Evolutionary conservation across 352 stramenopile genomes (phyloP), one percentile per base, ranked within the genome.

Genomic region (Pythium phragmiticola): DNA sequence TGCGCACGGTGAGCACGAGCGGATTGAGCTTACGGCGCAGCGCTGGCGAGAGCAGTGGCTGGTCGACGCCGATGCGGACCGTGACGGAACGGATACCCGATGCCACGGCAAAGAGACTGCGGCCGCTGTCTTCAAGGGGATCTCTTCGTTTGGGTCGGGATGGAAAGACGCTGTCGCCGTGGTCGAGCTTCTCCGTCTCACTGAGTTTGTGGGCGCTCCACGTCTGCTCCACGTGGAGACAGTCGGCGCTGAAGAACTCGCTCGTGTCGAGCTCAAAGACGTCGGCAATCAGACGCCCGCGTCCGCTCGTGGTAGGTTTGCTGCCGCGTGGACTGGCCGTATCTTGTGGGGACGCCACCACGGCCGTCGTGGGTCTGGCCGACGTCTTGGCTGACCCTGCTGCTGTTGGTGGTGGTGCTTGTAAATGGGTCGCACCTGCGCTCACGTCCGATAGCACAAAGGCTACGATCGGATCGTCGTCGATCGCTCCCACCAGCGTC

Each of bases 231-330:
- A 88, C 39, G 8, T 68, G 57, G 6, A 84, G 64, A 2, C 64
- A 45, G n/a, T 50, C 45, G 1, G 72, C 68, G 1, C 65, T 57
- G 3, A 92, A 54, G 6, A 92, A 51, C 56, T 73, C 78, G 54
- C 81, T 90, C 46, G 76, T 51, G 30, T 92, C 83, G 39, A 92
- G 36, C 19, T 92, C 81, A 53, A 87, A 90, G n/a, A 72, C 19
- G 47, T 69, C 57, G n/a, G 69, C 61, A 16, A 74, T 45, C n/a
- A 72, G 49, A 7, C 83, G 68, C 1, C 78, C 78, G 2, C 55
- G 49, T 11, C 69, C 73, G 49, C 76, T 84, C 1, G 74, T 76
- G 47, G 67, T 70, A 11, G 66, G 42, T 7, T 36, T 48, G 14
- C 67, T 69, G 4, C 43, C 47, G 5, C 12, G 8, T 8, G 39